Evolutionary conservation across 495 filamentous ascomycete genomes (phyloP).

Genomic region (Tuber umbilicatum): DNA sequence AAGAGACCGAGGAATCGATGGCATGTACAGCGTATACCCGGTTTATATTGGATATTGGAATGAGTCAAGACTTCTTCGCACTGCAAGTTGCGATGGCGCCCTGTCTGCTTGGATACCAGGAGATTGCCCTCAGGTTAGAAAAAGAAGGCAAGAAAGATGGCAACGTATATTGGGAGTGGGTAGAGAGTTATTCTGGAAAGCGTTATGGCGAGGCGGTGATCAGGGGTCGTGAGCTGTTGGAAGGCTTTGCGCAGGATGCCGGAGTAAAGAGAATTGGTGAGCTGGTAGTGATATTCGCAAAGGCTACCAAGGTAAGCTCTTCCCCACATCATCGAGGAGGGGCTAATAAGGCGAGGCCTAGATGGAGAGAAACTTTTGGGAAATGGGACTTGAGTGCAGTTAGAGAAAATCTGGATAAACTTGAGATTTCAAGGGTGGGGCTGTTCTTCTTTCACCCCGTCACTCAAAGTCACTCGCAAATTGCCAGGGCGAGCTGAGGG

Average conservation of each 20-base stretch:
- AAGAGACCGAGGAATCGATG: constrained; percentile 57
- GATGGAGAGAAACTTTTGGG: neutral
- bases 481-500: neutral
- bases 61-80: constrained; percentile 76
- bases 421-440: neutral
- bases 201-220: constrained; percentile 66
- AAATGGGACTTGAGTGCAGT: neutral
- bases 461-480: neutral
- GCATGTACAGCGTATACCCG: constrained; percentile 69
- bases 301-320: constrained; percentile 63
- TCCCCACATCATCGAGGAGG: neutral
- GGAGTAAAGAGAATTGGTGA: constrained; percentile 60
- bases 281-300: constrained; percentile 72
- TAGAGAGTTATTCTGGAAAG: constrained; percentile 72
- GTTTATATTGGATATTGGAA: constrained; percentile 77
- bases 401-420: neutral
- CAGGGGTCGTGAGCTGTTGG: constrained; percentile 57
- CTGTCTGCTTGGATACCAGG: constrained; percentile 80
- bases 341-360: neutral
- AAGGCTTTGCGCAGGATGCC: constrained; percentile 7
- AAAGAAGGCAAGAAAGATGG: constrained; percentile 55
- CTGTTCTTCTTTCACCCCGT: neutral
- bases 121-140: constrained; percentile 59
- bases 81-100: constrained; percentile 77
- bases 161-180: constrained; percentile 86